These are phyloP conservation scores for Halophytophthora batemanensis DNA, from an alignment of 352 stramenopile species.

Conservation along the genomic window DNA sequence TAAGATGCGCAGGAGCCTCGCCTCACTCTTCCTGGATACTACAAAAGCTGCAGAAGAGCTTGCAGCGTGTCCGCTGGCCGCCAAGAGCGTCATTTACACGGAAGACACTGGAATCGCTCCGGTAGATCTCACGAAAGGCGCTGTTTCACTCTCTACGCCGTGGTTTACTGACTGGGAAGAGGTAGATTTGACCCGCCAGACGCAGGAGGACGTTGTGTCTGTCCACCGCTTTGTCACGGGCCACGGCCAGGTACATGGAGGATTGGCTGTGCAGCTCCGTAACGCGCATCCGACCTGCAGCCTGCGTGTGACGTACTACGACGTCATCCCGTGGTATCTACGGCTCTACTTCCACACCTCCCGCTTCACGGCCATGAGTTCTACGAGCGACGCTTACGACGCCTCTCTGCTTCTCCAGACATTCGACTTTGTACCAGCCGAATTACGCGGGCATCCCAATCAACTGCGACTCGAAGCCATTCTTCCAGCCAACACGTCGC, in stretches of 20 bases:
- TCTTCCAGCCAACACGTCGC: slow-evolving; percentile 46
- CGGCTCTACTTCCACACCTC: slow-evolving; percentile 79
- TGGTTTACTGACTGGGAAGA: slow-evolving; percentile 29
- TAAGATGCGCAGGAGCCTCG: slow-evolving; percentile 33
- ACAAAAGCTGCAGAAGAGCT: slow-evolving; percentile 11
- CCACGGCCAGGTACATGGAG: slow-evolving; percentile 70
- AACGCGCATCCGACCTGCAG: slow-evolving; percentile 51
- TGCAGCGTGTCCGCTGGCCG: slow-evolving; percentile 36
- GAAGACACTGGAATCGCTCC: slow-evolving; percentile 13
- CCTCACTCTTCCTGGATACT: slow-evolving; percentile 44
- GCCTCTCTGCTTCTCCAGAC: slow-evolving; percentile 12
- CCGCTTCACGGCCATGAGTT: slow-evolving; percentile 9
- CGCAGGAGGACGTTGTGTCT: slow-evolving; percentile 33
- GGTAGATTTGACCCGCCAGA: slow-evolving; percentile 6
- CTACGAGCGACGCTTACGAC: slow-evolving; percentile 7
- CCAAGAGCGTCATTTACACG: slow-evolving; percentile 34
- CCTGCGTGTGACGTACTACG: slow-evolving; percentile 65
- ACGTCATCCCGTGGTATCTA: slow-evolving; percentile 81
- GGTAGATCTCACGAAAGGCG: slow-evolving; percentile 25
- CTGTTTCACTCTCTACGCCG: slow-evolving; percentile 6
- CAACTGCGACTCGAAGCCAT: slow-evolving; percentile 49
- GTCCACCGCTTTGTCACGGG: slow-evolving; percentile 78
- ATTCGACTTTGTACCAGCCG: slow-evolving; percentile 59
- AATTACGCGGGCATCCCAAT: slow-evolving; percentile 51
- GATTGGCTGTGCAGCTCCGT: slow-evolving; percentile 59